Evolutionary conservation across 2,329 filamentous ascomycete species (phyloP), one percentile per base, ranked within the genome.

Genomic region (Pseudogymnoascus sp.): DNA sequence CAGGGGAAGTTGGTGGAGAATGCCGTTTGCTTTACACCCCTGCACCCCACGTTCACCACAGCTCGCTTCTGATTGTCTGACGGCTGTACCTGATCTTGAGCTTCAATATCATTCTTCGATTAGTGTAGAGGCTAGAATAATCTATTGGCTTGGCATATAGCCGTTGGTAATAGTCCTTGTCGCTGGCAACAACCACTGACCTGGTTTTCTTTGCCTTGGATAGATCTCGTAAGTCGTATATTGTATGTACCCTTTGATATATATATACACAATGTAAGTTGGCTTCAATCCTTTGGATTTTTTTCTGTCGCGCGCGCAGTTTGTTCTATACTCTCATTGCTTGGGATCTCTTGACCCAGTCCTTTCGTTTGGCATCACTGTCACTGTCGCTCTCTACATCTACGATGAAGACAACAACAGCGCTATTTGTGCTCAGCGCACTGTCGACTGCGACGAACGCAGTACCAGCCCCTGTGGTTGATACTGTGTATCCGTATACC

Each of bases 401-500:
- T 12, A 46, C 21, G 18, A 46, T 46, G 42, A 46, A 25, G 42
- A 46, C 21, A 46, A 46, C 42, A 46, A 23, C 42, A 23, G 42
- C 42, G 18, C 11, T 46, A 25, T 14, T 46, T 23, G 42, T 46
- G 12, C 42, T 46, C 21, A 21, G 42, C 42, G 42, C 42, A 25
- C 42, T 46, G 5, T 14, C 18, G 11, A 23, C 18, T 2, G 42
- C 42, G 42, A 46, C 18, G 12, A 46, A 46, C 18, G 42, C 42
- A 12, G 42, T 18, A 2, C 42, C 42, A 23, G 42, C 42, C 5
- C 42, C 42, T 46, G 21, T 23, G 11, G 77, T 79, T 34, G 78
- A 81, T 65, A 76, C 75, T 12, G 66, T 69, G 5, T 81, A 75
- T 64, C 78, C 78, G 3, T 82, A 82, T 70, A 80, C 72, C 0